phyloP scores from a whole-genome alignment of 352 stramenopile species.

The Globisporangium parvum region DNA sequence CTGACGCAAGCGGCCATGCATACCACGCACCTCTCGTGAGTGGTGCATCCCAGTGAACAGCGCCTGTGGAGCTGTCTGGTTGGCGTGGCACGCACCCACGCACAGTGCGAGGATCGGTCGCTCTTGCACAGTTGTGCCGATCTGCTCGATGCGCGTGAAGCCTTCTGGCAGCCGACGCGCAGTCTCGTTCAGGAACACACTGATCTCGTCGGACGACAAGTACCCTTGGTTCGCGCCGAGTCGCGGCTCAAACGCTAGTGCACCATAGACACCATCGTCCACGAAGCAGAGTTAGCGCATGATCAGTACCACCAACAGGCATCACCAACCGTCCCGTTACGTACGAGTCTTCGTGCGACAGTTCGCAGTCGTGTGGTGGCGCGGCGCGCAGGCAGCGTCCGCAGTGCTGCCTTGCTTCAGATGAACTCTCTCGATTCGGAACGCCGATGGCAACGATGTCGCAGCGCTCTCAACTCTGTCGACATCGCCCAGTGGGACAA shows the following conservation, averaged over 20 bases:
- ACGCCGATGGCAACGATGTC: not conserved
- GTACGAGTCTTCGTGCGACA: constrained; percentile 39
- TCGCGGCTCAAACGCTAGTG: constrained; percentile 34
- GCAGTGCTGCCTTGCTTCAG: constrained; percentile 18
- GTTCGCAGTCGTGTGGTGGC: constrained; percentile 26
- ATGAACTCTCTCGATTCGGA: constrained; percentile 21
- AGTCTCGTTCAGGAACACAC: constrained; percentile 45
- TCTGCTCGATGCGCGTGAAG: constrained; percentile 45
- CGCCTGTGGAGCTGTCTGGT: constrained; percentile 31
- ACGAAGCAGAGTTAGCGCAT: not conserved
- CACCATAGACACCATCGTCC: not conserved
- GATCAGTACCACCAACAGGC: not conserved
- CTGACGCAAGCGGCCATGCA: not conserved
- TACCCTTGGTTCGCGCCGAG: constrained; percentile 59
- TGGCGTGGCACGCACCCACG: constrained; percentile 39
- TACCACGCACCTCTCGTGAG: constrained; percentile 51
- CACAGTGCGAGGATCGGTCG: constrained; percentile 62
- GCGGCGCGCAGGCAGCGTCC: constrained; percentile 29
- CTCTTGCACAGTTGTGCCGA: constrained; percentile 55
- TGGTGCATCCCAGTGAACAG: constrained; percentile 85
- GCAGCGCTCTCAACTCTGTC: not conserved
- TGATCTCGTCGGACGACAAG: constrained; percentile 55
- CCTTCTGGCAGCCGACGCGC: constrained; percentile 23
- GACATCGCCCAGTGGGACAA: not conserved
- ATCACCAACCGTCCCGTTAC: constrained; percentile 3